Base-by-base conservation (phyloP, 192 early-diverging fungal species). In the Paraglomus brasilianum region DNA sequence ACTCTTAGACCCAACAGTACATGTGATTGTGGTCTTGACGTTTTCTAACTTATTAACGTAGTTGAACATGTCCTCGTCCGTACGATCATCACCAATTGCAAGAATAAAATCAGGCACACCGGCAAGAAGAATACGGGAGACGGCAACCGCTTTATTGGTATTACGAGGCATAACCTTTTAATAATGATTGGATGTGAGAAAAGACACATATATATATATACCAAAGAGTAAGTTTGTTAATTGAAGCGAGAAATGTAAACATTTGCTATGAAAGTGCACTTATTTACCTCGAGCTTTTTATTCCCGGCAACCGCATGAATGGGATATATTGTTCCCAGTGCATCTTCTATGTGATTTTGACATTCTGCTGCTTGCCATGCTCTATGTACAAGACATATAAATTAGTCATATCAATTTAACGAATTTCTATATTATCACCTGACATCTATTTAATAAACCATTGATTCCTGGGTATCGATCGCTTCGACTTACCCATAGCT, bases 361-460 rank as follows among this genome's bases (percentile, higher is more conserved):
- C 91, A 92, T 73, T 93, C 92, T 22, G 88, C 85, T 11, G 91
- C 91, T 70, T 91, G 90, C 91, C 92, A 92, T 40, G 82, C 73
- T 6, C 77, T 78, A 48, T 15, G 15, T 21, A n/a, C 4, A n/a
- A 19, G 15, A 11, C 9, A 46, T 58, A 38, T 22, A 67, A 19
- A 43, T 11, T 14, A 39, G 9, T 19, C 24, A 8, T 39, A 40
- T 55, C 11, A 24, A 53, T 52, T 5, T 17, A 15, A 53, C 19
- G 30, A 57, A 19, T 21, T 8, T 21, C 5, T 24, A 13, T 21
- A 50, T 64, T 57, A 14, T 14, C 30, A 39, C 15, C 15, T 8
- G 2, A 39, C 19, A 58, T 58, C 9, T 14, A 58, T 13, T 41
- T 13, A 36, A 40, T n/a, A n/a, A n/a, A n/a, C n/a, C n/a, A n/a